These are phyloP conservation scores for Chytriomyces confervae DNA, from an alignment of 192 early-diverging fungal species.

Conservation along the genomic window DNA sequence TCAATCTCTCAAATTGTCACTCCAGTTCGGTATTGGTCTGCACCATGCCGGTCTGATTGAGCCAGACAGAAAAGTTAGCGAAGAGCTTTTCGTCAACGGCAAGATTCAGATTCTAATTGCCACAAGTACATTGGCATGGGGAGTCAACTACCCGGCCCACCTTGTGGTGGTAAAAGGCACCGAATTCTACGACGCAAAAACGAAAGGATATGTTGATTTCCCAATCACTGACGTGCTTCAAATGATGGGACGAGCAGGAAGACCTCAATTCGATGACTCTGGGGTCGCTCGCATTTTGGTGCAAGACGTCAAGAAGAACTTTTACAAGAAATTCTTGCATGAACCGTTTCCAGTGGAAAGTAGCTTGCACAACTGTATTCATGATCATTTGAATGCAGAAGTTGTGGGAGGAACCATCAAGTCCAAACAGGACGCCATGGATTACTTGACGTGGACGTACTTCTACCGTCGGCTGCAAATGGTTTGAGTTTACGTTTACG, in stretches of 20 bases:
- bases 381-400: conserved; percentile 96
- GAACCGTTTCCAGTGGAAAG: conserved; percentile 77
- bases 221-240: conserved; percentile 98
- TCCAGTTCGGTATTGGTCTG: conserved; percentile 95
- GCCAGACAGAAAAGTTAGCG: conserved; percentile 81
- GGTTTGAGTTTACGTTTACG: conserved; percentile 32
- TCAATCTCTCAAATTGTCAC: conserved; percentile 73
- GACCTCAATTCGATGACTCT: conserved; percentile 94
- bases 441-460: conserved; percentile 97
- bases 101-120: conserved; percentile 98
- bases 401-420: conserved; percentile 86
- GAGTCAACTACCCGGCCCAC: conserved; percentile 96
- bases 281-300: conserved; percentile 94
- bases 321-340: conserved; percentile 98
- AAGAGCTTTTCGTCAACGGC: conserved; percentile 91
- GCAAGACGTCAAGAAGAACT: conserved; percentile 95
- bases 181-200: conserved; percentile 93
- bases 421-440: conserved; percentile 91
- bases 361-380: conserved; percentile 57
- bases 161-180: conserved; percentile 98
- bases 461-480: conserved; percentile 86
- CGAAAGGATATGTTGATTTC: conserved; percentile 90
- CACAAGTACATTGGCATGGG: conserved; percentile 97
- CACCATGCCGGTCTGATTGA: conserved; percentile 97
- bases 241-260: conserved; percentile 98